Evolutionary conservation across 2,329 filamentous ascomycete genomes (phyloP), one percentile per base, ranked within the genome.

Genomic region (Botryotinia narcissicola): DNA sequence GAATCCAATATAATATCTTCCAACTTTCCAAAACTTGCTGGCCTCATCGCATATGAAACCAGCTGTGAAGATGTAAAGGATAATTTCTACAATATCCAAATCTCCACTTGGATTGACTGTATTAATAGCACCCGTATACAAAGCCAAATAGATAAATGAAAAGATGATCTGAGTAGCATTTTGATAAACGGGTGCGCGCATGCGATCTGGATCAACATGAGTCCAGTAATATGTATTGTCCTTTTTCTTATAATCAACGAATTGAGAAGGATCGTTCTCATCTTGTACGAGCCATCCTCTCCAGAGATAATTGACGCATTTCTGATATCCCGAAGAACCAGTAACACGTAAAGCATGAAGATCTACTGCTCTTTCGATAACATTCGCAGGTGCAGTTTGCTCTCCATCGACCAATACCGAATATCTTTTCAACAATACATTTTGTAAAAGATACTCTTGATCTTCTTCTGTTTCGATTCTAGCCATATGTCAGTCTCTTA

Each of bases 271-370:
- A 78, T 98, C 95, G 68, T 95, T 87, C 78, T 98, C 94, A 77
- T 98, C 94, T 81, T 99, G 96, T n/a, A 97, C 91, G 14, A 98
- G 86, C 96, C 96, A 99, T 35, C 96, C 96, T 75, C 90, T 90
- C 96, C 96, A 99, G 14, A 99, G 90, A 80, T 97, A 94, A 75
- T 87, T 89, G 79, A 98, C 94, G 81, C 95, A 98, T 84, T 97
- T 97, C 77, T 80, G 96, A 82, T 98, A 99, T 40, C 96, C 95
- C 0, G 93, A 94, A 0, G 93, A 95, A 3, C 94, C 94, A 75
- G 98, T 98, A 66, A 99, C 90, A 22, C 89, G 87, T 63, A 98
- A 86, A 1, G 95, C 94, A 81, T 99, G 96, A 40, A 98, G 84
- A 79, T 99, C 96, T 51, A 98, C 94, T 0, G 96, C 93, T 79